Conservation (phyloP, 176 grass and related monocot species). For the Leersia perrieri region DNA sequence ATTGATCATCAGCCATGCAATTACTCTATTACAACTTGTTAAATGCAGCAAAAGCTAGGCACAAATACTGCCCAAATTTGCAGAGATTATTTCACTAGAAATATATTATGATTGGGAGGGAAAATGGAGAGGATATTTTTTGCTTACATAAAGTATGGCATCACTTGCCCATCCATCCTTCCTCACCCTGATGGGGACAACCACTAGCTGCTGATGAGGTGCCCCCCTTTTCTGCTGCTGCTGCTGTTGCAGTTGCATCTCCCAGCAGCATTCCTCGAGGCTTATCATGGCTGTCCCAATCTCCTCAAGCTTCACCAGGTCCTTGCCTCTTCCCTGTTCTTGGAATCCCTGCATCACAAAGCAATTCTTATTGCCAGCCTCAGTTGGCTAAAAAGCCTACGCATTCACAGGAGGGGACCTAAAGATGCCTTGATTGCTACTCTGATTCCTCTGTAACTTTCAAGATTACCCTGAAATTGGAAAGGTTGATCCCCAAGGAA, state of each 20-base stretch:
- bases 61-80: neutral
- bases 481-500: slow-evolving; percentile 21
- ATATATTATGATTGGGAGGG: neutral
- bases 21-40: neutral
- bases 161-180: slow-evolving; percentile 71
- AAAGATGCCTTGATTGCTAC: slow-evolving; percentile 33
- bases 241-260: slow-evolving; percentile 60
- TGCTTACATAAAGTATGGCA: slow-evolving; percentile 84
- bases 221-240: slow-evolving; percentile 33
- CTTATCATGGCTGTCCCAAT: slow-evolving; percentile 71
- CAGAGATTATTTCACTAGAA: slow-evolving; percentile 25
- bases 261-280: slow-evolving; percentile 72
- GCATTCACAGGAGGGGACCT: neutral
- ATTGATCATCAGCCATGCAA: slow-evolving; percentile 10
- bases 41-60: neutral
- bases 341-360: slow-evolving; percentile 69
- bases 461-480: slow-evolving; percentile 27
- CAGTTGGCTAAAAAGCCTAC: slow-evolving; percentile 12
- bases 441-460: slow-evolving; percentile 13
- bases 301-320: slow-evolving; percentile 55
- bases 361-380: slow-evolving; percentile 43
- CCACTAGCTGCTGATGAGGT: slow-evolving; percentile 45
- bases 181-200: slow-evolving; percentile 65
- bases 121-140: slow-evolving; percentile 1
- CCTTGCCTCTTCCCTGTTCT: slow-evolving; percentile 54